Evolutionary conservation across 2,329 filamentous ascomycete genomes (phyloP), one percentile per base, ranked within the genome.

Genomic region (Cladophialophora yegresii): DNA sequence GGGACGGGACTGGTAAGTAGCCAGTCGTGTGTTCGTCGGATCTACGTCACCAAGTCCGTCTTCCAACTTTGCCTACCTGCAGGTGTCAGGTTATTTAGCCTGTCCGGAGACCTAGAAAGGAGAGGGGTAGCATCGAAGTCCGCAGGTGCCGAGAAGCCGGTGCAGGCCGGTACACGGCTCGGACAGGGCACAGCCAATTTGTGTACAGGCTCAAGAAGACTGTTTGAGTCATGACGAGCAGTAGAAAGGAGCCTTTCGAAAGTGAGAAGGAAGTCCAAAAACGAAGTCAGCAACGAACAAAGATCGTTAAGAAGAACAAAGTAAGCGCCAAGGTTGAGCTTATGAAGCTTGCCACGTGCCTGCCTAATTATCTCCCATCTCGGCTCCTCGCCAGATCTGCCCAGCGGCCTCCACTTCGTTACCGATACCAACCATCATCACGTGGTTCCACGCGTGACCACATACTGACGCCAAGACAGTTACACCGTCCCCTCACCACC

Each of bases 321-420:
- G 5, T 50, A 26, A 50, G 47, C 47, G 47, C 47, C 47, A 50
- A 50, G 47, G 47, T 16, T 50, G 47, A 50, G 9, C 47, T 50
- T 22, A 6, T 10, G 10, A 26, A 4, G 47, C 47, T 23, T 50
- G 9, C 20, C 26, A 28, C 26, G 26, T 28, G 26, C 26, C 6
- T 28, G 26, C 26, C n/a, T n/a, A n/a, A n/a, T n/a, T n/a, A n/a
- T n/a, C n/a, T n/a, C n/a, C 20, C 9, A 26, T 10, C 23, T 23
- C 20, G 20, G 45, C 9, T 8, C 23, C 45, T 7, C 23, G 36
- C 36, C 36, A 40, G 16, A 1, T 16, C 33, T 13, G 33, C 33
- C 13, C 12, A 40, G 33, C 12, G 16, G 33, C 33, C 36, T 40
- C 12, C 36, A 40, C 13, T 40, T 3, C 13, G 36, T 43, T 7